A percentile compares a stretch with the other conserved stretches of the same genome.
These are phyloP conservation scores for Psilocybe azurescens DNA, from an alignment of 768 basidiomycete genomes.

Conservation along the genomic window DNA sequence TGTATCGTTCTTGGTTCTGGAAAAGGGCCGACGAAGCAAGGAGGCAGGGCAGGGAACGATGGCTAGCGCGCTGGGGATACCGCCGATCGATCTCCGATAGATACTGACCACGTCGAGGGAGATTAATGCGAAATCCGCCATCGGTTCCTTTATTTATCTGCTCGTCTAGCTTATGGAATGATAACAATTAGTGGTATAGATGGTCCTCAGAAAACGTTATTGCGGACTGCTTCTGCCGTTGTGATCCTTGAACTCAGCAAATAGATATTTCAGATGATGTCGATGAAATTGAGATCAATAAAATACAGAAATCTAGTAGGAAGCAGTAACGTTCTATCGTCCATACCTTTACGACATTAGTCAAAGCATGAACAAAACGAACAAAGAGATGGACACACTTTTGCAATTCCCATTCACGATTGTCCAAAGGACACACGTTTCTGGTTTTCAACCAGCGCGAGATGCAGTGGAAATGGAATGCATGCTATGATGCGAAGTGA, in stretches of 20 bases:
- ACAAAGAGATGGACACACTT: slow-evolving; percentile 66
- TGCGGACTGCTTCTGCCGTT: too few relatives aligned
- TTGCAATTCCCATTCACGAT: slow-evolving; percentile 96
- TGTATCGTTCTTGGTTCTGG: slow-evolving; percentile 46
- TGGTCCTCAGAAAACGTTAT: too few relatives aligned
- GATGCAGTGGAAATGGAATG: slow-evolving; percentile 99
- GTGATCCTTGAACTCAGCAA: too few relatives aligned
- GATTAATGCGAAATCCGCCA: not conserved
- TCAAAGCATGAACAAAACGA: not conserved
- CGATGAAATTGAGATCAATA: not conserved
- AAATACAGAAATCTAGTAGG: not conserved
- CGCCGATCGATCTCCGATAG: not conserved
- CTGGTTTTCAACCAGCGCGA: slow-evolving; percentile 99
- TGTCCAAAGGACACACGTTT: slow-evolving; percentile 94
- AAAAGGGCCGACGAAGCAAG: slow-evolving; percentile 39
- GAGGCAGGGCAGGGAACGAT: slow-evolving; percentile 30
- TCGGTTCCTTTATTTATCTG: too few relatives aligned
- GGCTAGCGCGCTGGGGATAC: slow-evolving; percentile 17
- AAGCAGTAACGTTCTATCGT: not conserved
- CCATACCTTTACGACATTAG: not conserved
- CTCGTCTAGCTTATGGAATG: too few relatives aligned
- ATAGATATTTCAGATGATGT: too few relatives aligned
- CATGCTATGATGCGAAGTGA: slow-evolving; percentile 64
- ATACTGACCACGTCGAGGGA: not conserved
- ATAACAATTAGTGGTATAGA: too few relatives aligned